Evolutionary conservation across 2,329 filamentous ascomycete species (phyloP), one percentile per base, ranked within the genome.

Genomic region (Fusarium aywerte): DNA sequence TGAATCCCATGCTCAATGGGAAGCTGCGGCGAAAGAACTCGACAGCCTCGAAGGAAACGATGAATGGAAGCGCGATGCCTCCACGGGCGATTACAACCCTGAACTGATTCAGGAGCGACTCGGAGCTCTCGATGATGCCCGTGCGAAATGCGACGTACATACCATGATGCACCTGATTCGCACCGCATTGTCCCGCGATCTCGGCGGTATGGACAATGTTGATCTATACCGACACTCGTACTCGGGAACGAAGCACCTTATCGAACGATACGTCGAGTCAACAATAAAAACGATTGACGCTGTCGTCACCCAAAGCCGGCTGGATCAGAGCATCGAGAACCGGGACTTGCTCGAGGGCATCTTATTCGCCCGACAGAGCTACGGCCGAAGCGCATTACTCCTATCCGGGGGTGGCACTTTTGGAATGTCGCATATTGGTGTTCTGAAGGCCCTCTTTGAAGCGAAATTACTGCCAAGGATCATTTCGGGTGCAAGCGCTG

Each of bases 351-450:
- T 93, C 7, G 90, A 94, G 54, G 87, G 89, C 57, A 83, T 96
- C 66, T 78, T 94, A 43, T 86, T 87, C 55, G 87, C 92, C 2
- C 87, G 92, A 36, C 91, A 94, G 74, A 91, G 91, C 33, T 96
- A 93, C 74, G 93, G 93, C n/a, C 86, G 93, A 64, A 96, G 90
- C 65, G 93, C 92, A 0, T 80, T 97, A 49, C 82, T 96, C 11
- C 82, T 97, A 11, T 96, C 93, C 6, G 93, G 93, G 9, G 93
- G 93, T 3, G 93, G 91, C 2, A 96, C 93, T 1, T 93, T 96
- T 79, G 93, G 93, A 38, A 96, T 97, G 92, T 92, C 92, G 61
- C 93, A 97, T 76, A 91, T 97, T 54, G 93, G 93, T 2, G 93
- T 97, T 4, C 81, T 96, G 54, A 96, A 96, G 77, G 86, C 90